These are phyloP conservation scores for Candida sp. DNA, from an alignment of 1,139 yeast genomes.

Conservation along the genomic window DNA sequence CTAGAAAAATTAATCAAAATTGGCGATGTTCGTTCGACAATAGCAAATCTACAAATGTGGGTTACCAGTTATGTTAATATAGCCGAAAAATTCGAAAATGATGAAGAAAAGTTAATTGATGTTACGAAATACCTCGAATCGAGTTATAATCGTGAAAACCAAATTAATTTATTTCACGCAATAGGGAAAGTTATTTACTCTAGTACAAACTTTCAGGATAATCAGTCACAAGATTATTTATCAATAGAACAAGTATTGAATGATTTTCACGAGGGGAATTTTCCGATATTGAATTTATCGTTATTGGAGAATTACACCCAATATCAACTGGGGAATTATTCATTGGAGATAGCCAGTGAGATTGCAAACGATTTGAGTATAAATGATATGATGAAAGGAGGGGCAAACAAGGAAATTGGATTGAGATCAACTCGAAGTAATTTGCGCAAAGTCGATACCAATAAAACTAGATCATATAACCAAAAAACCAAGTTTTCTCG, in stretches of 20 bases:
- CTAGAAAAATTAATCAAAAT: conserved; percentile 40
- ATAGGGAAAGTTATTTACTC: conserved; percentile 67
- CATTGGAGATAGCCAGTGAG: conserved; percentile 19
- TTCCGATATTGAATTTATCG: conserved; percentile 29
- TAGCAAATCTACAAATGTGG: conserved; percentile 73
- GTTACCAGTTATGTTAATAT: conserved; percentile 12
- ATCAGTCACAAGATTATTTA: conserved; percentile 17
- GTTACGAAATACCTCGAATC: conserved; percentile 1
- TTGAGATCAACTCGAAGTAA: conserved; percentile 26
- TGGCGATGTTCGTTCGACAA: conserved; percentile 78
- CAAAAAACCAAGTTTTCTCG: conserved; percentile 32
- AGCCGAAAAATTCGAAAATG: conserved; percentile 5
- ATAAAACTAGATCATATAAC: conserved; percentile 1
- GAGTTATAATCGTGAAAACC: conserved; percentile 32
- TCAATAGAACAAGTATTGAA: conserved; percentile 33
- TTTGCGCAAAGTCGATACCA: conserved; percentile 12
- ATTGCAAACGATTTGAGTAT: conserved; percentile 32
- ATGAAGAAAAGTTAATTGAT: background rate
- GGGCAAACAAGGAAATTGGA: conserved; percentile 27
- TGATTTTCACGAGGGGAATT: conserved; percentile 24
- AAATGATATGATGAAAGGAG: conserved; percentile 23
- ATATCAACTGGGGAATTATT: conserved; percentile 24
- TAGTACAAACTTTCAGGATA: conserved; percentile 26
- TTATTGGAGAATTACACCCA: conserved; percentile 39
- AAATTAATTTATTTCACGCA: conserved; percentile 62